Evolutionary conservation across 192 early-diverging fungal genomes (phyloP), one percentile per base, ranked within the genome.

Genomic region (Mortierella claussenii): DNA sequence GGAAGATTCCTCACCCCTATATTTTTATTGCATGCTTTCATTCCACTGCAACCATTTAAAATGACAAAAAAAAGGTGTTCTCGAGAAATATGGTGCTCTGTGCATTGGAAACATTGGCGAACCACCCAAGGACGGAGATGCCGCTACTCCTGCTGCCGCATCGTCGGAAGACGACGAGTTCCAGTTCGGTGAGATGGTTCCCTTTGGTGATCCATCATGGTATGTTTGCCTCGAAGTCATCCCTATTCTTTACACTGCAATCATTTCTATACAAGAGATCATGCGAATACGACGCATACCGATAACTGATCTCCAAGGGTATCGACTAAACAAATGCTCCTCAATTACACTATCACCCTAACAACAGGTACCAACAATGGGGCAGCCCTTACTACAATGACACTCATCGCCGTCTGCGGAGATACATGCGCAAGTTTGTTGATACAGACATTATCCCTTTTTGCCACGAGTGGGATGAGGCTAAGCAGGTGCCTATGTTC

Each of bases 141-240:
- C 65, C 18, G 32, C 50, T 52, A 33, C 69, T 17, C 36, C 69
- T 61, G 65, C 59, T 46, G 80, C 57, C n/a, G 28, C 44, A 45
- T 33, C 69, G 78, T 53, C 42, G 1, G 46, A 64, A 27, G 68
- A 79, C 33, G 74, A 81, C 79, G 88, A 68, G 65, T 88, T 78
- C 34, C 91, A 65, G 26, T 90, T 89, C 79, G 94, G 94, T 48
- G 90, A 91, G 23, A 67, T 89, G 58, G 78, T 95, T 50, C 92
- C 92, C 1, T 91, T 85, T 68, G 91, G 90, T 27, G 93, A 94
- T 80, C 91, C 93, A 27, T 88, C 87, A 79, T 94, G 92, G 92
- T 73, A 54, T 15, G 55, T 74, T 20, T 60, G 37, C 33, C 20
- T 52, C 17, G 18, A 20, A 21, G 13, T 15, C 18, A 31, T 18